Evolutionary conservation across 345 rosid species (phyloP).

Genomic region (Lepidium didymum): DNA sequence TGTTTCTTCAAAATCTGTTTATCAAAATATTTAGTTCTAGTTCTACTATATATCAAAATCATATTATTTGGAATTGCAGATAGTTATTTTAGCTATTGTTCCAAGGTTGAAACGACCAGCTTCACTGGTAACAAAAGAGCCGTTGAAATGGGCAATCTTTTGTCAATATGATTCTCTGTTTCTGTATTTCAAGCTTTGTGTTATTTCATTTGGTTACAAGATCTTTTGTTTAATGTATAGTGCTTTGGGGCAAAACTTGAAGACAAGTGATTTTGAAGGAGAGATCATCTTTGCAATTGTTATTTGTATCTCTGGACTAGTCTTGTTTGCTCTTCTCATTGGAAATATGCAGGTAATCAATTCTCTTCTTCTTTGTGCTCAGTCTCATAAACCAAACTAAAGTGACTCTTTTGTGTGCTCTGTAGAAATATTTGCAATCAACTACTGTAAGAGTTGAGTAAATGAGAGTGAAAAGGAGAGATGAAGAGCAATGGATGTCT

Average conservation of each 20-base stretch:
- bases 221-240: slow-evolving; percentile 18
- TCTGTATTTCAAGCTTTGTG: neutral
- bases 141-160: slow-evolving; percentile 28
- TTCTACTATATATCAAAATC: neutral
- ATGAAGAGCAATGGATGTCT: slow-evolving; percentile 38
- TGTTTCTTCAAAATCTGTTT: neutral
- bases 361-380: neutral
- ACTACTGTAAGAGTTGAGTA: slow-evolving; percentile 34
- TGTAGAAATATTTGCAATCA: slow-evolving; percentile 34
- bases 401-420: neutral
- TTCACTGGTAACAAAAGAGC: slow-evolving; percentile 28
- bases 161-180: slow-evolving; percentile 12
- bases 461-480: slow-evolving; percentile 36
- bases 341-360: slow-evolving; percentile 56
- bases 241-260: slow-evolving; percentile 50
- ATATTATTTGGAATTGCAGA: slow-evolving; percentile 1
- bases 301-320: slow-evolving; percentile 42
- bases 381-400: neutral
- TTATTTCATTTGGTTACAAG: neutral
- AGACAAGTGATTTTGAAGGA: slow-evolving; percentile 42
- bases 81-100: slow-evolving; percentile 29
- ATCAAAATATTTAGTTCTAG: neutral
- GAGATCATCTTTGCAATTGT: slow-evolving; percentile 42
- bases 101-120: slow-evolving; percentile 10
- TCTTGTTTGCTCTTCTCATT: slow-evolving; percentile 51